phyloP scores from a whole-genome alignment of 352 stramenopile species.

The Pythium guiyangense region DNA sequence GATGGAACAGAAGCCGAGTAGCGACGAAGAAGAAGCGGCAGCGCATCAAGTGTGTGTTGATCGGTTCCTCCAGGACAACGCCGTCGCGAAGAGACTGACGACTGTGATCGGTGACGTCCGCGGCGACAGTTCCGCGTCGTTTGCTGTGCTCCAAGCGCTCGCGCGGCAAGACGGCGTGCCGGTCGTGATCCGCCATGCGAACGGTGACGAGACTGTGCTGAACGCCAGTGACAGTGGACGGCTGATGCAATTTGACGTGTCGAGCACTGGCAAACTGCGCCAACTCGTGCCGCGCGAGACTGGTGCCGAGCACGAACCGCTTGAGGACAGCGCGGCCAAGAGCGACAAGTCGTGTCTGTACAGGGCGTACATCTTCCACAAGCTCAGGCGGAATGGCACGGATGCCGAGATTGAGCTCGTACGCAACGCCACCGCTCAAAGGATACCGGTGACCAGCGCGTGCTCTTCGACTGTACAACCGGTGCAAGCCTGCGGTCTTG shows the following conservation, averaged over 20 bases:
- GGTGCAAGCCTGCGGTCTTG: background rate
- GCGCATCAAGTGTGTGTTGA: background rate
- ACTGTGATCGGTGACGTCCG: background rate
- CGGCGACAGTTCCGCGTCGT: background rate
- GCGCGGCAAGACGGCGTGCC: background rate
- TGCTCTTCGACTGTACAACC: background rate
- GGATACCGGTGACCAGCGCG: background rate
- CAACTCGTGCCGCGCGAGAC: background rate
- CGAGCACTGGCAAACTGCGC: background rate
- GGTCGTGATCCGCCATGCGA: background rate
- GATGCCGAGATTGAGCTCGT: background rate
- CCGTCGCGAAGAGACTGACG: background rate
- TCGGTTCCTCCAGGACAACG: background rate
- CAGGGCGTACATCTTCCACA: background rate
- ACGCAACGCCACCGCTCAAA: background rate
- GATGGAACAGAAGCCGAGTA: background rate
- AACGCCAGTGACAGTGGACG: background rate
- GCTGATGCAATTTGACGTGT: background rate
- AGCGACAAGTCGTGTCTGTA: background rate
- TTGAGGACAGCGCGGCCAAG: background rate
- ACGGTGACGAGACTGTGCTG: conserved; percentile 1
- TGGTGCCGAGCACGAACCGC: background rate
- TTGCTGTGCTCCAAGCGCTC: background rate
- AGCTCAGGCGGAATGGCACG: background rate
- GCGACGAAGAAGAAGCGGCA: background rate